Conservation (phyloP, 768 basidiomycete species). For the Pulveroboletus ravenelii region DNA sequence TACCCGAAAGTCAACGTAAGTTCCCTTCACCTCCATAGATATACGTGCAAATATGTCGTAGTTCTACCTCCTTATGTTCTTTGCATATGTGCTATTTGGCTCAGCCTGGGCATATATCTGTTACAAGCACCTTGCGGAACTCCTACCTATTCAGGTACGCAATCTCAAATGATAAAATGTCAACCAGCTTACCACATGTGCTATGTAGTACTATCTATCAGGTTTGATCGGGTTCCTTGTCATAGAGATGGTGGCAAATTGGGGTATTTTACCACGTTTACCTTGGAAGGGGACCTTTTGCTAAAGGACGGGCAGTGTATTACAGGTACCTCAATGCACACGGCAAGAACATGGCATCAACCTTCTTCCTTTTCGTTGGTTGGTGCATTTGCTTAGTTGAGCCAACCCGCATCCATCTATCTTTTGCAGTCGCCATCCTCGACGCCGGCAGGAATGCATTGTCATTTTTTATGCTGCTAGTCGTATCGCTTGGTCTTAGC, state of each 20-base stretch:
- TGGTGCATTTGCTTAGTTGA: conserved; percentile 21
- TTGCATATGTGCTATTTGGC: conserved; percentile 69
- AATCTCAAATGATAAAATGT: not conserved
- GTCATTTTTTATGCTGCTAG: conserved; percentile 91
- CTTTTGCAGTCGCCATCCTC: conserved; percentile 74
- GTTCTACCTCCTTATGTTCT: conserved; percentile 86
- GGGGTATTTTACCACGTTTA: conserved; percentile 47
- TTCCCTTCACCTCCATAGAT: conserved; percentile 4
- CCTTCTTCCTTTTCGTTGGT: conserved; percentile 92
- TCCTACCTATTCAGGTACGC: conserved; percentile 82
- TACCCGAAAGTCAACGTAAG: conserved; percentile 95
- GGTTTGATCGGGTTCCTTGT: conserved; percentile 80
- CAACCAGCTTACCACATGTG: conserved; percentile 1
- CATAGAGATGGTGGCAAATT: conserved; percentile 92
- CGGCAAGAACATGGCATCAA: conserved; percentile 66
- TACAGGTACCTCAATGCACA: conserved; percentile 93
- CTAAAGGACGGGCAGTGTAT: conserved; percentile 51
- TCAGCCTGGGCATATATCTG: conserved; percentile 80
- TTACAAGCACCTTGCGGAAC: conserved; percentile 71
- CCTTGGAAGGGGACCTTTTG: conserved; percentile 1
- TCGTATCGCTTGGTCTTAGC: conserved; percentile 88
- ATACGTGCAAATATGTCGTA: conserved; percentile 24
- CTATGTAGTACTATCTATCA: conserved; percentile 79
- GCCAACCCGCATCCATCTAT: conserved; percentile 1
- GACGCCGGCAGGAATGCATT: conserved; percentile 93